Percentiles rank a stretch among this genome's conserved stretches.
phyloP scores from a whole-genome alignment of 2,329 filamentous ascomycete species.

The Aspergillus aculeatus region DNA sequence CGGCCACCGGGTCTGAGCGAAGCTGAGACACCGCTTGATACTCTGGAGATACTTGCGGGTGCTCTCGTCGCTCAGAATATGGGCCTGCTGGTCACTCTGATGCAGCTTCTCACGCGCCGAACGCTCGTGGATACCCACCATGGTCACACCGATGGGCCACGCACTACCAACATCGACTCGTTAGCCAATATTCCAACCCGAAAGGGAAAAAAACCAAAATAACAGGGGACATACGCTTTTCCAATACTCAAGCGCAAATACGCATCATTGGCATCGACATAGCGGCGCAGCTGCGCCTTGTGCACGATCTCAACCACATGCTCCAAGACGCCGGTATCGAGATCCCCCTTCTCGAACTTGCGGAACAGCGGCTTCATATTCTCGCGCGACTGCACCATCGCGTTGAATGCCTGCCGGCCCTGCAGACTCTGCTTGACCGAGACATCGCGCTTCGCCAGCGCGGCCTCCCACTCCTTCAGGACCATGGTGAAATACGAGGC shows the following conservation, averaged over 20 bases:
- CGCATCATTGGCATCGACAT: conserved; percentile 94
- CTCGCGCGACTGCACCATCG: conserved; percentile 82
- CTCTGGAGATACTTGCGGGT: conserved; percentile 96
- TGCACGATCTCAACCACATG: conserved; percentile 89
- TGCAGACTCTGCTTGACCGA: conserved; percentile 69
- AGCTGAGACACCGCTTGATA: conserved; percentile 94
- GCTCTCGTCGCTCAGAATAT: conserved; percentile 95
- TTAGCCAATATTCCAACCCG: conserved; percentile 13
- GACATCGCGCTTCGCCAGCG: conserved; percentile 61
- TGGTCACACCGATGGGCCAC: conserved; percentile 98
- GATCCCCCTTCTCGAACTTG: conserved; percentile 76
- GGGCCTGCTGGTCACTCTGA: conserved; percentile 72
- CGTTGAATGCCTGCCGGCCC: conserved; percentile 76
- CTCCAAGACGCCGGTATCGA: conserved; percentile 75
- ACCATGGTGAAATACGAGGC: conserved; percentile 96
- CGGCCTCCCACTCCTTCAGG: conserved; percentile 79
- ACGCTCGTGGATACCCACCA: conserved; percentile 99
- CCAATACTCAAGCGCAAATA: conserved; percentile 92
- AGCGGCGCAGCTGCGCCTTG: conserved; percentile 83
- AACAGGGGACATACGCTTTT: conserved; percentile 62
- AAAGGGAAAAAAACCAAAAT: neutral
- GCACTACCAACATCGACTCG: conserved; percentile 50
- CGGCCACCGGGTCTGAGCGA: conserved; percentile 95
- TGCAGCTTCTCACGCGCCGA: conserved; percentile 94
- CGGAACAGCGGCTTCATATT: conserved; percentile 89